A percentile compares a stretch with the other conserved stretches of the same genome.
These are phyloP conservation scores for Tetrapisispora arboricola DNA, from an alignment of 805 yeast species.

Conservation along the genomic window DNA sequence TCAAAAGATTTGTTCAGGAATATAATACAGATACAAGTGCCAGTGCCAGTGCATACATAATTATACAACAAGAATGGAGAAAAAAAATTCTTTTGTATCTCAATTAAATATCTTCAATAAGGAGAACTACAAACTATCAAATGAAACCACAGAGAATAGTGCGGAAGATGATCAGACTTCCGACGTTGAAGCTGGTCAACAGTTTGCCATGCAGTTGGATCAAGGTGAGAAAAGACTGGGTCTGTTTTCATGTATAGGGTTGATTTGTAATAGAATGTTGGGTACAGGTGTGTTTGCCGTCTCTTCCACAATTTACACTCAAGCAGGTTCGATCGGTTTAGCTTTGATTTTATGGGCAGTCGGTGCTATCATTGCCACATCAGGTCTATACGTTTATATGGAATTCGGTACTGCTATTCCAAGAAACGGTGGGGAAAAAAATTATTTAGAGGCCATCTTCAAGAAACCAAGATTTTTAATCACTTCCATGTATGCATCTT, in stretches of 20 bases:
- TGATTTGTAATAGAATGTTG: slow-evolving; percentile 57
- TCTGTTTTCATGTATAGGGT: slow-evolving; percentile 48
- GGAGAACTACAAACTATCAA: slow-evolving; percentile 15
- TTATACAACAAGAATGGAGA: neutral
- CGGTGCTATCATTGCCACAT: slow-evolving; percentile 58
- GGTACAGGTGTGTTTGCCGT: slow-evolving; percentile 74
- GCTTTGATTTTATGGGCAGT: slow-evolving; percentile 64
- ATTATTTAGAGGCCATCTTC: slow-evolving; percentile 64
- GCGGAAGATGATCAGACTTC: slow-evolving; percentile 5
- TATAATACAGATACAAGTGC: no score
- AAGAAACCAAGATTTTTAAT: slow-evolving; percentile 58
- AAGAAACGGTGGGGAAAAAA: slow-evolving; percentile 80
- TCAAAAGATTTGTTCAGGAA: no score
- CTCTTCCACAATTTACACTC: slow-evolving; percentile 44
- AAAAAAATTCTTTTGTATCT: slow-evolving; percentile 12
- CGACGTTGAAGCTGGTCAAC: slow-evolving; percentile 21
- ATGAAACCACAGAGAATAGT: neutral
- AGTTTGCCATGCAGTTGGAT: slow-evolving; percentile 30
- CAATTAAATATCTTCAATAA: slow-evolving; percentile 25
- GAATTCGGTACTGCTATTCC: slow-evolving; percentile 74
- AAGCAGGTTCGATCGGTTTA: slow-evolving; percentile 61
- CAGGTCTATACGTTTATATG: slow-evolving; percentile 61
- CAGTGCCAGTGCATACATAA: neutral
- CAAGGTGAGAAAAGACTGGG: slow-evolving; percentile 38
- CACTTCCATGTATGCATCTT: slow-evolving; percentile 57